Evolutionary conservation across 768 basidiomycete species (phyloP).

Genomic region (Psilocybe cyanescens): DNA sequence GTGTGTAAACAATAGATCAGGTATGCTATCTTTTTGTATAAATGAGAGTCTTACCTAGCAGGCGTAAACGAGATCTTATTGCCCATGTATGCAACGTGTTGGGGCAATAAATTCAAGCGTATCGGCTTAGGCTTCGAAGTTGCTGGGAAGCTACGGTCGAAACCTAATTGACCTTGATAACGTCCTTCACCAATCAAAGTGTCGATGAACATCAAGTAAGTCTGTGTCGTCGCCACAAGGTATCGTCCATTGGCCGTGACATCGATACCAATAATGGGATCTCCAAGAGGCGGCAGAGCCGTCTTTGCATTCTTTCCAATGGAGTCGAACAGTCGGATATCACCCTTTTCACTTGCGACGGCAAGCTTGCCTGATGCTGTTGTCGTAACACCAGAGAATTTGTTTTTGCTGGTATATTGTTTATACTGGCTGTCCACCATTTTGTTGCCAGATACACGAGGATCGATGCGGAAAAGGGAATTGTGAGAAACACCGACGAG

Average conservation of each 20-base stretch:
- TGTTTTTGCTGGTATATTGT: conserved; percentile 94
- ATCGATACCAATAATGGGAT: conserved; percentile 94
- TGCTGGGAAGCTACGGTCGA: conserved; percentile 95
- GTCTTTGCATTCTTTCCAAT: conserved; percentile 99
- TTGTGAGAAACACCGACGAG: conserved; percentile 94
- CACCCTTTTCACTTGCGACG: conserved; percentile 95
- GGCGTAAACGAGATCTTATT: conserved; percentile 87
- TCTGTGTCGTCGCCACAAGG: conserved; percentile 95
- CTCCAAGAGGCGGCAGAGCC: conserved; percentile 91
- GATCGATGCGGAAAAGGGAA: conserved; percentile 96
- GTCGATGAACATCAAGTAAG: conserved; percentile 92
- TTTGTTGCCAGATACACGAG: conserved; percentile 89
- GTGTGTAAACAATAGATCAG: conserved; percentile 9
- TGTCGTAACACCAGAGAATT: conserved; percentile 91
- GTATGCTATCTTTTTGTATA: conserved; percentile 4
- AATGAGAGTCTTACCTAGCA: conserved; percentile 65
- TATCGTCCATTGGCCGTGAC: conserved; percentile 93
- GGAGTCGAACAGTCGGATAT: conserved; percentile 91
- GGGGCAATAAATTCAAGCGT: conserved; percentile 83
- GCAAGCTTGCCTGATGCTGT: conserved; percentile 88
- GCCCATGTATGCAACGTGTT: conserved; percentile 96
- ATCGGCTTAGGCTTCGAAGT: conserved; percentile 90
- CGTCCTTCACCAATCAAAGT: conserved; percentile 91
- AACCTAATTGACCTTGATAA: conserved; percentile 82
- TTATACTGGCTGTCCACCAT: conserved; percentile 95